Evolutionary conservation across 164 flowering plant species (phyloP), one percentile per base, ranked within the genome.

Genomic region (Tetracentron sinense): DNA sequence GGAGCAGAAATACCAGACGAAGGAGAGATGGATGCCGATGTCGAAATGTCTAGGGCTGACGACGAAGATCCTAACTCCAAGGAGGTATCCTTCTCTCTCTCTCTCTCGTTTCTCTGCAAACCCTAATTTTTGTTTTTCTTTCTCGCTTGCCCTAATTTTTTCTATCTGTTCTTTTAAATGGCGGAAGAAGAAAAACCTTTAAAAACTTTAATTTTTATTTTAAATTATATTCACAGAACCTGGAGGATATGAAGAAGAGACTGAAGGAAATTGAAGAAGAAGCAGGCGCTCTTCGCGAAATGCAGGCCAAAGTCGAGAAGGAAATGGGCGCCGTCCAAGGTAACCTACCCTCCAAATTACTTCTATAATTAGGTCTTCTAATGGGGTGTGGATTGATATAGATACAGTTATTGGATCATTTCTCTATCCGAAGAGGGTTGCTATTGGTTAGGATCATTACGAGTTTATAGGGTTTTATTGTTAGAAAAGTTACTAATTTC

Each of bases 1-100:
- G 85, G 81, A n/a, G 80, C 77, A 10, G 83, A 78, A 6, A 73
- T 81, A 53, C 87, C 82, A 15, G 83, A 80, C 23, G 89, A 82
- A 58, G 80, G 62, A 15, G 77, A 76, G 54, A 75, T 78, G 80
- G 83, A 81, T 19, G 75, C 78, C 27, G 84, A 84, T 27, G 42
- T 67, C 14, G 83, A 77, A n/a, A 65, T 69, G 67, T 70, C 72
- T 25, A 53, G 60, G 38, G 68, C 65, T 20, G 80, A 72, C 6
- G 76, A 77, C 0, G 69, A 61, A 16, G 78, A 72, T 52, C 28
- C 75, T 57, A 75, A 58, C 68, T 72, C 83, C 68, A 79, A 77
- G 78, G 78, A 68, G 8, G 44, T 38, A 38, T 38, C 35, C n/a
- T 38, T 60, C 35, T 28, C 44, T 22, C 27, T 50, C 33, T 42